Percentiles rank a stretch among this genome's conserved stretches.
phyloP scores from a whole-genome alignment of 257 asterid species.

The Perilla frutescens region DNA sequence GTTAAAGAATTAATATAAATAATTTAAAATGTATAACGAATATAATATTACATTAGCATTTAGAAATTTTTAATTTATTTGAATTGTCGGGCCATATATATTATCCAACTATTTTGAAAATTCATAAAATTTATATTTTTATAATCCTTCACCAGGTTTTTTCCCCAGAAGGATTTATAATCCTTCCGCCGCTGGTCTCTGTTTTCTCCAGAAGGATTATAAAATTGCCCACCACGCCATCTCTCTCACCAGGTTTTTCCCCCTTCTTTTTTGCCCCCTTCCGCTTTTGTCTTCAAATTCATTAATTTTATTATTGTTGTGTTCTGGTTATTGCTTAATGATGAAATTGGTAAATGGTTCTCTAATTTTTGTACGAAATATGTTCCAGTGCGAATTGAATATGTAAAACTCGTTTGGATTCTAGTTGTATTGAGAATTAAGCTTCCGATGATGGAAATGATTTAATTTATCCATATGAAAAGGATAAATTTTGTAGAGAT shows the following conservation, averaged over 20 bases:
- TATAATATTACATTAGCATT: no score
- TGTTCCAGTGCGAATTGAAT: conserved; percentile 6
- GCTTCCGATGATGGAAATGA: background rate
- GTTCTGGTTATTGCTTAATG: conserved; percentile 3
- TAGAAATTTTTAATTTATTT: no score
- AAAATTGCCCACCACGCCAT: conserved; percentile 67
- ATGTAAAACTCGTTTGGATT: conserved; percentile 11
- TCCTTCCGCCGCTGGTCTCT: conserved; percentile 80
- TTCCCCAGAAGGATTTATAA: no score
- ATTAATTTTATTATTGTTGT: conserved; percentile 6
- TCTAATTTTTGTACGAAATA: conserved; percentile 8
- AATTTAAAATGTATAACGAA: no score
- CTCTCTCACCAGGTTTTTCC: conserved; percentile 62
- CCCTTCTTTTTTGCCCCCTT: background rate
- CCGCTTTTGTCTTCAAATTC: background rate
- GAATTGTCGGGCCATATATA: no score
- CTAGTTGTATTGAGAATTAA: conserved; percentile 12
- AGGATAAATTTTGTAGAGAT: background rate
- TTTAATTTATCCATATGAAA: background rate
- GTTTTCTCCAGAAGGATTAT: conserved; percentile 77
- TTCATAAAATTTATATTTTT: no score
- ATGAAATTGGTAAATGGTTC: background rate
- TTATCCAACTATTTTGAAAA: no score
- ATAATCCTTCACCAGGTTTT: no score
- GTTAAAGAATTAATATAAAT: no score